Base-by-base conservation (phyloP, 306 rosid genomes). In the Quercus suber region DNA sequence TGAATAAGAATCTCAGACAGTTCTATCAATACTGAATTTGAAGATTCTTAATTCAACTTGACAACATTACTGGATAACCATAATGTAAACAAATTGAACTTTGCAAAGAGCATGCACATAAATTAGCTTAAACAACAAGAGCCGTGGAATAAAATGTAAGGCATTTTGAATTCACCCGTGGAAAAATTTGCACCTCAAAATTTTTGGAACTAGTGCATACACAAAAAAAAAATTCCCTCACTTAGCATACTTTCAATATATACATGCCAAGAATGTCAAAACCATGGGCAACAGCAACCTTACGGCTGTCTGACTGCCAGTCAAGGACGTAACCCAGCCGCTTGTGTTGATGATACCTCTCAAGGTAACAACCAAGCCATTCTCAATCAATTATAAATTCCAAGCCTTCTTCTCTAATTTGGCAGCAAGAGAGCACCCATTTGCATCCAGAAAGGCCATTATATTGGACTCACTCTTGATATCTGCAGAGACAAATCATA, bases 381-480 rank as follows among this genome's bases (percentile, higher is more conserved):
- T 84, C 71, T 69, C 78, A 3, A 52, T 73, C 58, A 73, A 52
- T 81, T 73, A 75, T 69, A 79, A 53, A 78, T 63, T 78, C 83
- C 87, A 65, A 45, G 60, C 82, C 17, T 73, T 51, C 78, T 69
- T 77, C 60, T 75, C 73, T 52, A 78, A 76, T 55, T 64, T 80
- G 72, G 84, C 69, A 30, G 74, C 73, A 80, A 56, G 53, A 55
- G 72, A 59, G 61, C 87, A 78, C 73, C 64, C 59, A 76, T 73
- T 73, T 73, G 87, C 81, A 86, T 37, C 12, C 73, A 79, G 77
- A 55, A 67, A 76, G 65, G 12, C 35, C 20, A 37, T 81, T 77
- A 92, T 84, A 90, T 89, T 6, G 95, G 97, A 77, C 97, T 92
- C 25, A 87, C 94, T 83, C 93, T 92, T 77, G 87, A 86, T 78